These are phyloP conservation scores for Cercophora scortea DNA, from an alignment of 495 filamentous ascomycete species.

Conservation along the genomic window DNA sequence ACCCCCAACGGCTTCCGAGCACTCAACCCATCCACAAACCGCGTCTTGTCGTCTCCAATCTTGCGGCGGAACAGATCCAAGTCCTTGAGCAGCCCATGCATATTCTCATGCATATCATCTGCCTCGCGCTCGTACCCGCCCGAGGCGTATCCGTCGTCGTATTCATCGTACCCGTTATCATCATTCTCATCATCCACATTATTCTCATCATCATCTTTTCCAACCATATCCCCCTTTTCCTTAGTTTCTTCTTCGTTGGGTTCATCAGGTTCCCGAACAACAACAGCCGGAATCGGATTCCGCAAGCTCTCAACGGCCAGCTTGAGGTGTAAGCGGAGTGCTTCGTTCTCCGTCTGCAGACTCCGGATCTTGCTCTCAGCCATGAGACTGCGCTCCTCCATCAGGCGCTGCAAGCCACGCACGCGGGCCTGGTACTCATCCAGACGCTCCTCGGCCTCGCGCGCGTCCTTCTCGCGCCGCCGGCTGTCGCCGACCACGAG, in stretches of 20 bases:
- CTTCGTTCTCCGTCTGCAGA: conserved; percentile 82
- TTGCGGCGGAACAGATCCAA: conserved; percentile 76
- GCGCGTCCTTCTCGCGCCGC: conserved; percentile 39
- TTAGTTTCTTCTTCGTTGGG: conserved; percentile 11
- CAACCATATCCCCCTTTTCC: background rate
- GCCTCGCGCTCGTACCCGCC: conserved; percentile 21
- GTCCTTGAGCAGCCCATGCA: conserved; percentile 68
- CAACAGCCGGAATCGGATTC: conserved; percentile 69
- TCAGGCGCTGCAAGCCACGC: conserved; percentile 76
- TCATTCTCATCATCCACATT: conserved; percentile 15
- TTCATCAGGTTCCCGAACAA: conserved; percentile 23
- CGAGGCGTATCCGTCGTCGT: conserved; percentile 9
- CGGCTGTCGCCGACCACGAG: conserved; percentile 56
- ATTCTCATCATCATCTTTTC: conserved; percentile 2
- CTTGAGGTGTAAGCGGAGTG: conserved; percentile 74
- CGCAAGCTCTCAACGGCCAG: conserved; percentile 78
- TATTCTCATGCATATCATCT: conserved; percentile 57
- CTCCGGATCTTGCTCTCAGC: conserved; percentile 85
- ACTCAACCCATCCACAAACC: conserved; percentile 36
- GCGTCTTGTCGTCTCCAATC: conserved; percentile 62
- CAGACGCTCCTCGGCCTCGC: conserved; percentile 59
- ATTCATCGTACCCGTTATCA: conserved; percentile 14
- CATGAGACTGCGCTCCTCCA: conserved; percentile 86
- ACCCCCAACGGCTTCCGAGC: conserved; percentile 18
- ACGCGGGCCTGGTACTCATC: conserved; percentile 91